Conservation (phyloP, 495 filamentous ascomycete species). For the Hypoxylon cercidicola region DNA sequence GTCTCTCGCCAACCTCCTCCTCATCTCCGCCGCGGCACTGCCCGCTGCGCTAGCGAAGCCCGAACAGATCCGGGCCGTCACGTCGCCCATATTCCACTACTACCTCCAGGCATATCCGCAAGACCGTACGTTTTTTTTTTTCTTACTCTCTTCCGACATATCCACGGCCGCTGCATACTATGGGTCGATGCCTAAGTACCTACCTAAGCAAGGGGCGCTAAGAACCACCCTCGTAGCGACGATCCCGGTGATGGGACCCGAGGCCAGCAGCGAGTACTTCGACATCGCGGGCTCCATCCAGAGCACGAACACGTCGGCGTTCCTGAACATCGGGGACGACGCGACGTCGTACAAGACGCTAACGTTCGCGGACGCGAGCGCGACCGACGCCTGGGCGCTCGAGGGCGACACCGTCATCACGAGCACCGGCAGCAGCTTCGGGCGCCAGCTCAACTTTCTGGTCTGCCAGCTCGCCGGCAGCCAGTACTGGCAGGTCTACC, state of each 20-base stretch:
- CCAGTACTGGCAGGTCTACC: slow-evolving; percentile 59
- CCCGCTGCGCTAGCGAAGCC: slow-evolving; percentile 46
- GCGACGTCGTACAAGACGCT: slow-evolving; percentile 61
- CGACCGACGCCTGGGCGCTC: slow-evolving; percentile 58
- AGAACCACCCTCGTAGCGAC: slow-evolving; percentile 37
- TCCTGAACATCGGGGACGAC: slow-evolving; percentile 56
- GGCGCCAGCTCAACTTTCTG: slow-evolving; percentile 63
- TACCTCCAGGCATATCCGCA: slow-evolving; percentile 56
- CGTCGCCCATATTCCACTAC: slow-evolving; percentile 56
- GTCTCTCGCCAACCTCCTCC: slow-evolving; percentile 16
- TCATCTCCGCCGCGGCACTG: slow-evolving; percentile 20
- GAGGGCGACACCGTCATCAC: slow-evolving; percentile 67
- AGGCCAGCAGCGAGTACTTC: slow-evolving; percentile 55
- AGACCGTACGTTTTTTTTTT: slow-evolving; percentile 38
- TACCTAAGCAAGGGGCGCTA: too few relatives aligned
- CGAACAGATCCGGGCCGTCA: slow-evolving; percentile 56
- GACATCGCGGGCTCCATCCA: slow-evolving; percentile 60
- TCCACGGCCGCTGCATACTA: background rate
- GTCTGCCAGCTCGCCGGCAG: slow-evolving; percentile 53
- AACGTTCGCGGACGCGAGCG: slow-evolving; percentile 49
- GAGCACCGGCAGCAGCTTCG: slow-evolving; percentile 52
- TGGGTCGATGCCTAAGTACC: too few relatives aligned
- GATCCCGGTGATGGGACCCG: slow-evolving; percentile 59
- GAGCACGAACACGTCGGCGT: slow-evolving; percentile 55
- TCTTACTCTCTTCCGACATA: background rate